phyloP scores from a whole-genome alignment of 495 filamentous ascomycete genomes.

The Hypoxylon fragiforme region DNA sequence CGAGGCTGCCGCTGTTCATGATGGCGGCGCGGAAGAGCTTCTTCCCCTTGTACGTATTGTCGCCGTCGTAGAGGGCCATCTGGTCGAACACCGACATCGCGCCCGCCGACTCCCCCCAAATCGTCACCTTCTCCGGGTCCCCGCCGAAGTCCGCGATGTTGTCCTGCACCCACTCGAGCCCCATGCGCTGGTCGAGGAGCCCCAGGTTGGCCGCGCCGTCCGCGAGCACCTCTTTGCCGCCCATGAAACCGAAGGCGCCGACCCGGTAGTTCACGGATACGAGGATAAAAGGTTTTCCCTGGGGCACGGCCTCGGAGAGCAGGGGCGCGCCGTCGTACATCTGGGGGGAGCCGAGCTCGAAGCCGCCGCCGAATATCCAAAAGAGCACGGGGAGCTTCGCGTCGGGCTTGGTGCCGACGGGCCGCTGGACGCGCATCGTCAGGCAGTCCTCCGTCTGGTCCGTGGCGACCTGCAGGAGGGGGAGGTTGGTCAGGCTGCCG shows the following conservation, averaged over 20 bases:
- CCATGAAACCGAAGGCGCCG: constrained; percentile 63
- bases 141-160: constrained; percentile 73
- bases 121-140: constrained; percentile 66
- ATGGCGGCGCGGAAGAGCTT: constrained; percentile 71
- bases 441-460: constrained; percentile 68
- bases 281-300: constrained; percentile 65
- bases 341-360: constrained; percentile 59
- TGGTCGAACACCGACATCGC: constrained; percentile 73
- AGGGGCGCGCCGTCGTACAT: constrained; percentile 62
- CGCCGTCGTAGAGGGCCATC: constrained; percentile 67
- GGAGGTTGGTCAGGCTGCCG: constrained; percentile 55
- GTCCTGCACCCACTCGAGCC: constrained; percentile 64
- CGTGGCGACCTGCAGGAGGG: constrained; percentile 57
- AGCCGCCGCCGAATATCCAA: constrained; percentile 77
- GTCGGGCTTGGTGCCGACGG: constrained; percentile 55
- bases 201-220: constrained; percentile 67
- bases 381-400: constrained; percentile 68
- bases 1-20: constrained; percentile 70
- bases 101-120: constrained; percentile 76
- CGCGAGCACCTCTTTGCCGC: constrained; percentile 63
- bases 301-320: constrained; percentile 53
- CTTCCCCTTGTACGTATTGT: constrained; percentile 70
- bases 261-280: constrained; percentile 67
- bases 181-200: constrained; percentile 67
- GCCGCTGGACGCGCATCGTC: constrained; percentile 65